These are phyloP conservation scores for Boeremia exigua DNA, from an alignment of 2,329 filamentous ascomycete genomes.

Conservation along the genomic window DNA sequence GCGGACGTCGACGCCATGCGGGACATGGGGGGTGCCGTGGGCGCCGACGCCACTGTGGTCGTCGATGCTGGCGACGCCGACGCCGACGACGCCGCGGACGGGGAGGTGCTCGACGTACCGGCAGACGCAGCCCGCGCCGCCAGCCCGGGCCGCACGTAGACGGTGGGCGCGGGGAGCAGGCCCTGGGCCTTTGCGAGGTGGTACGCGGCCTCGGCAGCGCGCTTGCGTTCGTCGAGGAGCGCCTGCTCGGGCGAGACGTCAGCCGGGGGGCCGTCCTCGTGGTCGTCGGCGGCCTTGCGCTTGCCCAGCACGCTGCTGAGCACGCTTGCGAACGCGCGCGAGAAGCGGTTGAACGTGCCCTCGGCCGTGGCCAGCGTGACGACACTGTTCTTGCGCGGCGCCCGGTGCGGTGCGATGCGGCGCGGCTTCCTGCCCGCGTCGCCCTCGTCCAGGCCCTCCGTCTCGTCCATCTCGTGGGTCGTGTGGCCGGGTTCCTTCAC, in stretches of 20 bases:
- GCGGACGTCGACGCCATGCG: no score
- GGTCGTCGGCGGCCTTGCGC: constrained; percentile 33
- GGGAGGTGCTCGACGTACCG: constrained; percentile 3
- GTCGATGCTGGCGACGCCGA: no score
- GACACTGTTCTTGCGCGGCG: constrained; percentile 2
- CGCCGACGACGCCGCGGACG: neutral
- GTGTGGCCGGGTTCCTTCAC: neutral
- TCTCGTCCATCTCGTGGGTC: neutral
- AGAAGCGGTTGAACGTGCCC: constrained; percentile 38
- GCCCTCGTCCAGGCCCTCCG: neutral
- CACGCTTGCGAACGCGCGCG: constrained; percentile 33
- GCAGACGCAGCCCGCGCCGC: constrained; percentile 13
- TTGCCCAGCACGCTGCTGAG: constrained; percentile 39
- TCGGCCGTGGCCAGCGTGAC: constrained; percentile 18
- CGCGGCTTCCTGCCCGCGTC: neutral
- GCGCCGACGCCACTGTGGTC: no score
- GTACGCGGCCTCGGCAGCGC: constrained; percentile 41
- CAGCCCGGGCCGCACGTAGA: constrained; percentile 36
- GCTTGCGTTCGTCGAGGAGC: constrained; percentile 34
- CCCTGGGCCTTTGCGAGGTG: constrained; percentile 41
- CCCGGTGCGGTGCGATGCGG: neutral
- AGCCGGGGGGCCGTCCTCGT: neutral
- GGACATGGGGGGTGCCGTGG: no score
- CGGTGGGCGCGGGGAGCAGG: constrained; percentile 42
- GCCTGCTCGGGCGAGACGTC: constrained; percentile 17